Percentiles rank a stretch among this genome's conserved stretches.
These are phyloP conservation scores for Dipodascopsis uninucleata DNA, from an alignment of 805 yeast species.

Conservation along the genomic window DNA sequence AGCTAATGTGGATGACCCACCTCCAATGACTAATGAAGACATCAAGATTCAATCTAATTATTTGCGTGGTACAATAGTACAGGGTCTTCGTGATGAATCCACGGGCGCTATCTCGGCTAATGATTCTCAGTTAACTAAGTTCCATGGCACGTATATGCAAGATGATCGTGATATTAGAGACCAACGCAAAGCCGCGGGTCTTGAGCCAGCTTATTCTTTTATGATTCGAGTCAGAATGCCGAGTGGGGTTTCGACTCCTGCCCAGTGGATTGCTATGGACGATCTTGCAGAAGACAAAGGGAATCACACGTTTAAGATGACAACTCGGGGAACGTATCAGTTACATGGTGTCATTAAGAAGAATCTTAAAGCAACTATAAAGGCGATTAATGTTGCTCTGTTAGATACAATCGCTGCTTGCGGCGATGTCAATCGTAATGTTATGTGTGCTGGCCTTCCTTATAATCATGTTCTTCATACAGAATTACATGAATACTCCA, in stretches of 20 bases:
- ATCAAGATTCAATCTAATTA: conserved; percentile 83
- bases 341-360: conserved; percentile 91
- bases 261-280: conserved; percentile 85
- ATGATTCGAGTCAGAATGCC: conserved; percentile 96
- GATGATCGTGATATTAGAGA: conserved; percentile 97
- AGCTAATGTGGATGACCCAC: conserved; percentile 85
- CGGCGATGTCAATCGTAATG: conserved; percentile 97
- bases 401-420: conserved; percentile 97
- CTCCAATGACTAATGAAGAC: conserved; percentile 89
- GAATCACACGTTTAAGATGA: conserved; percentile 87
- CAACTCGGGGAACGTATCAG: conserved; percentile 97
- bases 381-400: conserved; percentile 85
- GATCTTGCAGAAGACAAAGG: conserved; percentile 75
- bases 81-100: conserved; percentile 71
- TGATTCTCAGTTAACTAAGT: conserved; percentile 92
- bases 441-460: conserved; percentile 88
- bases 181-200: conserved; percentile 82
- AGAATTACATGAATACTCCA: conserved; percentile 63
- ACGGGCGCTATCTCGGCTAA: conserved; percentile 89
- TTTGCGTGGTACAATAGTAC: conserved; percentile 89
- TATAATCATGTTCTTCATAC: conserved; percentile 74
- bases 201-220: conserved; percentile 94
- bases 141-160: conserved; percentile 98
- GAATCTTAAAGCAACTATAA: conserved; percentile 76
- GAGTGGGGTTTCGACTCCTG: conserved; percentile 84